Evolutionary conservation across 106 monocot genomes (phyloP).

Genomic region (Dendrobium chrysotoxum): DNA sequence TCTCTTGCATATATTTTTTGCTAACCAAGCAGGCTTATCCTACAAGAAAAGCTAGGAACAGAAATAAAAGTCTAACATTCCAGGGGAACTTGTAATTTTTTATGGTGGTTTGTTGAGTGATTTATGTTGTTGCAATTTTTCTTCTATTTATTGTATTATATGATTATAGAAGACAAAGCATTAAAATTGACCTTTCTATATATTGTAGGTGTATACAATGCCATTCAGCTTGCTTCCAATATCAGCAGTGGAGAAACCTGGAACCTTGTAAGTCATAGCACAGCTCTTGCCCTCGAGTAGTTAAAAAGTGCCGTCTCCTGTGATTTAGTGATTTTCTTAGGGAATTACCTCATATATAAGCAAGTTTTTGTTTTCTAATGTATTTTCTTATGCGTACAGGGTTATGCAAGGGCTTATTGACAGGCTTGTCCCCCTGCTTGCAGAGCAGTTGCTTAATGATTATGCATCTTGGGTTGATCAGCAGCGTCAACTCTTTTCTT

Average conservation of each 20-base stretch:
- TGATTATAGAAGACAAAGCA: not conserved
- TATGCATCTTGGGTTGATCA: slow-evolving; percentile 50
- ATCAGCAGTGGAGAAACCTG: slow-evolving; percentile 80
- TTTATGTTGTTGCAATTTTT: not conserved
- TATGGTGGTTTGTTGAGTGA: not conserved
- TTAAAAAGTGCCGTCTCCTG: not conserved
- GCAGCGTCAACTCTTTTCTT: slow-evolving; percentile 1
- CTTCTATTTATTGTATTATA: not conserved
- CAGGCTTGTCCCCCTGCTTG: slow-evolving; percentile 58
- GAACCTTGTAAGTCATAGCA: slow-evolving; percentile 55
- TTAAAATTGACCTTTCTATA: slow-evolving; percentile 5
- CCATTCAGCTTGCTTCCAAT: slow-evolving; percentile 82
- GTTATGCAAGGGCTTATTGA: slow-evolving; percentile 83
- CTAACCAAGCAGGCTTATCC: not conserved
- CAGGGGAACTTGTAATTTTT: too few species aligned
- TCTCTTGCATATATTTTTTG: not conserved
- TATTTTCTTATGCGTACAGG: slow-evolving; percentile 21
- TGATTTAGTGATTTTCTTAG: not conserved
- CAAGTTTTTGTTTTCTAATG: too few species aligned
- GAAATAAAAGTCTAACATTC: too few species aligned
- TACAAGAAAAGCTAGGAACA: too few species aligned
- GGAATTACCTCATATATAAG: too few species aligned
- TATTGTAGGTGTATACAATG: slow-evolving; percentile 48
- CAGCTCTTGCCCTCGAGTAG: too few species aligned
- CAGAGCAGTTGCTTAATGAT: slow-evolving; percentile 60